Conservation (phyloP, 176 grass and related monocot species). For the Lolium perenne region DNA sequence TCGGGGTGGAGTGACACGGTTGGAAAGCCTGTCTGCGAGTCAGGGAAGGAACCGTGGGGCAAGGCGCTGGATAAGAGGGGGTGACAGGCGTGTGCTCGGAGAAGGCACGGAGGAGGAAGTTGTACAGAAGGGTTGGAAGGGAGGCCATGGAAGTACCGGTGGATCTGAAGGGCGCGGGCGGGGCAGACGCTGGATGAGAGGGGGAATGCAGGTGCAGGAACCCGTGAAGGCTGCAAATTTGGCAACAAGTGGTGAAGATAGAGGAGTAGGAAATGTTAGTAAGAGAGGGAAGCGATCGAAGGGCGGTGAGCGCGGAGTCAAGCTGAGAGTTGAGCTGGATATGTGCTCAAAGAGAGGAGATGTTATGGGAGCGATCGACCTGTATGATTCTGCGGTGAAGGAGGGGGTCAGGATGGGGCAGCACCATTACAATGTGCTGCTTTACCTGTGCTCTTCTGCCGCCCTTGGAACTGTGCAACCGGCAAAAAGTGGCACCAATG, state of each 20-base stretch:
- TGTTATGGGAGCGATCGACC: constrained; percentile 56
- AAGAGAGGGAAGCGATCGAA: constrained; percentile 32
- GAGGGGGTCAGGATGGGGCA: constrained; percentile 52
- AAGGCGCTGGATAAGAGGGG: constrained; percentile 35
- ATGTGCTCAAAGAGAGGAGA: constrained; percentile 74
- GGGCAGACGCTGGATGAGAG: background rate
- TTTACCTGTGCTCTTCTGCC: constrained; percentile 69
- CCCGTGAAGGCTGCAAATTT: constrained; percentile 16
- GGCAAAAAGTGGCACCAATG: constrained; percentile 56
- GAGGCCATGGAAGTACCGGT: background rate
- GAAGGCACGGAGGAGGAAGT: background rate
- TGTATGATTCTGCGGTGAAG: constrained; percentile 56
- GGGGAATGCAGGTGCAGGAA: constrained; percentile 17
- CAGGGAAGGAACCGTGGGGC: background rate
- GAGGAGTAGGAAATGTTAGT: constrained; percentile 13
- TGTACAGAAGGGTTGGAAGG: background rate
- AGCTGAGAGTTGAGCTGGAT: constrained; percentile 58
- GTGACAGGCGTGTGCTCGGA: constrained; percentile 12
- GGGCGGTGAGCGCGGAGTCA: constrained; percentile 35
- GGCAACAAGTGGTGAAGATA: background rate
- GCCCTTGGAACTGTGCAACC: constrained; percentile 60
- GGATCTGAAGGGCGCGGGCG: background rate
- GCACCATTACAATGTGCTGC: constrained; percentile 78
- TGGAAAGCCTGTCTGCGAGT: background rate
- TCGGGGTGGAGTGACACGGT: background rate